Evolutionary conservation across 2,329 filamentous ascomycete species (phyloP).

Genomic region (Xylariales sp.): DNA sequence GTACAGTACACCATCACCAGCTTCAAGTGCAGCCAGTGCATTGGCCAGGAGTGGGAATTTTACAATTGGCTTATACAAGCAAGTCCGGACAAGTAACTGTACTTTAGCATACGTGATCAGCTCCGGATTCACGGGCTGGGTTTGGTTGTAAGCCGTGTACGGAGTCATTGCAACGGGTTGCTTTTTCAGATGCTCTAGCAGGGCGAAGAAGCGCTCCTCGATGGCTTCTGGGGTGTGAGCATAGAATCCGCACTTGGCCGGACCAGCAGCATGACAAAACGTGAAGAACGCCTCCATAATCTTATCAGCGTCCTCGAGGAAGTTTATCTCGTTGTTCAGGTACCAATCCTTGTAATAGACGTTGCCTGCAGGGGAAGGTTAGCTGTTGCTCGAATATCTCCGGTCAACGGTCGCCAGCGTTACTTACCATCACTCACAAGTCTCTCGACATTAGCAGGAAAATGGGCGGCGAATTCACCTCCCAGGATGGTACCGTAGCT

Average conservation of each 20-base stretch:
- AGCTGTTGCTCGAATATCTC: too few relatives aligned
- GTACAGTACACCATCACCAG: conserved; percentile 39
- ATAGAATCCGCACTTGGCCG: conserved; percentile 40
- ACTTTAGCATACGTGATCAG: conserved; percentile 47
- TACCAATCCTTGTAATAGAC: conserved; percentile 53
- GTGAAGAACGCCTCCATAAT: conserved; percentile 46
- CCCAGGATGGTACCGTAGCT: conserved; percentile 52
- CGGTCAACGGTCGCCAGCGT: too few relatives aligned
- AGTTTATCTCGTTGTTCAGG: conserved; percentile 32
- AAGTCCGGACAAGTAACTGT: conserved; percentile 34
- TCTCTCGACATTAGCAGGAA: conserved; percentile 44
- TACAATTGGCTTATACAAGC: conserved; percentile 40
- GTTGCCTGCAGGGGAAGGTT: too few relatives aligned
- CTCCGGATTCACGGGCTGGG: conserved; percentile 33
- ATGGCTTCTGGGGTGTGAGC: conserved; percentile 31
- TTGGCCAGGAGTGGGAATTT: conserved; percentile 37
- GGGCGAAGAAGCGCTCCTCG: conserved; percentile 28
- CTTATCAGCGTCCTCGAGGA: conserved; percentile 7
- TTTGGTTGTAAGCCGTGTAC: conserved; percentile 21
- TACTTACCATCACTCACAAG: conserved; percentile 44
- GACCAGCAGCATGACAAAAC: conserved; percentile 49
- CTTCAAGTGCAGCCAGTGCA: conserved; percentile 37
- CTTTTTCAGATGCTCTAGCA: conserved; percentile 36
- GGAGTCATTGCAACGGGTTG: conserved; percentile 40
- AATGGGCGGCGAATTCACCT: conserved; percentile 47